Base-by-base conservation (phyloP, 805 yeast genomes). In the Candida multigemmis region DNA sequence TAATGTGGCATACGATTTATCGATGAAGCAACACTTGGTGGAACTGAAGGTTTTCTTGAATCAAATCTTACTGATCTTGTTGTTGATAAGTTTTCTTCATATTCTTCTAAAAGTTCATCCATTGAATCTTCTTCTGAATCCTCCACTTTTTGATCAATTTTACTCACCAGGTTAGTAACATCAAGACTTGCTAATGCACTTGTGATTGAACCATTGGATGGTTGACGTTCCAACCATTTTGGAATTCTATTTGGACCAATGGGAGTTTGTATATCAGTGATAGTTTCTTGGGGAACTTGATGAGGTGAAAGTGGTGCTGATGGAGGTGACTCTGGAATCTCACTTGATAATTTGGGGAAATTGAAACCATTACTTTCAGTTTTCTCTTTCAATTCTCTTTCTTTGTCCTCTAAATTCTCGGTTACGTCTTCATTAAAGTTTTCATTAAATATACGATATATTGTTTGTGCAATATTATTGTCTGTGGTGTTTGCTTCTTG, bases 241-340 rank as follows among this genome's bases (percentile, higher is more conserved):
- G 10, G 7, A 17, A 17, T n/a, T 12, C 14, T 12, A 11, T 14
- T 7, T 21, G 5, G 14, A 7, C 14, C 15, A 12, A 6, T 4
- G 7, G 12, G 17, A 9, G 17, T 17, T 7, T 18, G 19, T 17
- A 14, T 12, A 19, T 4, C 24, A 11, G 5, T 12, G 3, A 12
- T 26, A 21, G 7, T 8, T 21, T n/a, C 28, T 18, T 23, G 24
- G 11, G 15, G 10, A n/a, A 24, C 21, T 10, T 28, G 24, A 23
- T 37, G 51, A 0, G 66, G 66, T 5, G 66, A 60, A 6, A 50
- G 41, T 3, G 67, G 65, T 5, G 54, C 63, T 7, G 65, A 57
- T 1, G 67, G 66, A 4, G 68, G 68, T 5, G 65, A 50, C 7
- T 59, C 67, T 0, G 68, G 68, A 3, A 60, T 47, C 16, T 44